These are phyloP conservation scores for Xanthoconium purpureum DNA, from an alignment of 768 basidiomycete genomes.

Conservation along the genomic window DNA sequence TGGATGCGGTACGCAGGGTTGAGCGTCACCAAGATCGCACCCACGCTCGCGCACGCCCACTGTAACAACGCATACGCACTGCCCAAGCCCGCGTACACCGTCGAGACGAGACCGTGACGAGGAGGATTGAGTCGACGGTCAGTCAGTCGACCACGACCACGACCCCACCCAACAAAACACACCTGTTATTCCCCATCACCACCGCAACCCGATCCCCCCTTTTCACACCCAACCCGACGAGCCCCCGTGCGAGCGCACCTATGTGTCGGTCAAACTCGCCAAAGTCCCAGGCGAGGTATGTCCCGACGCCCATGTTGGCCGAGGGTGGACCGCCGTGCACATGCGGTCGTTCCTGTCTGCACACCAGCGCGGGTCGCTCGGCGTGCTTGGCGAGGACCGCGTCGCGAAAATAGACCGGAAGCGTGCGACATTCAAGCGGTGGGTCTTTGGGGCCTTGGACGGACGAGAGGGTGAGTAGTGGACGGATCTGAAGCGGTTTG, in stretches of 20 bases:
- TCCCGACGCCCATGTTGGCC: constrained; percentile 44
- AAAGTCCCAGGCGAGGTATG: constrained; percentile 72
- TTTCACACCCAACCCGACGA: constrained; percentile 63
- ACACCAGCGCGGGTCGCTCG: constrained; percentile 61
- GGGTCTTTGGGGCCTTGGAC: constrained; percentile 58
- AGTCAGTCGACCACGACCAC: too few species aligned
- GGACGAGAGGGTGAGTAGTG: constrained; percentile 44
- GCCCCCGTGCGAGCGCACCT: constrained; percentile 64
- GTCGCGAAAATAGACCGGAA: constrained; percentile 58
- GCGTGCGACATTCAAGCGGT: constrained; percentile 53
- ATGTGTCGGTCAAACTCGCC: constrained; percentile 66
- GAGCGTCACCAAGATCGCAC: constrained; percentile 79
- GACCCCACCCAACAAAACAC: too few species aligned
- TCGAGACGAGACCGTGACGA: not conserved
- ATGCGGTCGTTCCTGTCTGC: constrained; percentile 53
- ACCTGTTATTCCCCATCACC: constrained; percentile 87
- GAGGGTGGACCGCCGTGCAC: constrained; percentile 61
- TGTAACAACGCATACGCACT: constrained; percentile 80
- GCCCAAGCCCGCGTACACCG: not conserved
- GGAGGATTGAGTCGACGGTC: too few species aligned
- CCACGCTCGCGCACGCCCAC: constrained; percentile 83
- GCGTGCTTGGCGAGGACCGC: constrained; percentile 51
- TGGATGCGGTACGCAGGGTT: constrained; percentile 76
- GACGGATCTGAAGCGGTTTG: constrained; percentile 13
- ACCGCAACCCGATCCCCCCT: constrained; percentile 78